Conservation (phyloP, 2,329 filamentous ascomycete species). For the Pseudopithomyces maydicus region DNA sequence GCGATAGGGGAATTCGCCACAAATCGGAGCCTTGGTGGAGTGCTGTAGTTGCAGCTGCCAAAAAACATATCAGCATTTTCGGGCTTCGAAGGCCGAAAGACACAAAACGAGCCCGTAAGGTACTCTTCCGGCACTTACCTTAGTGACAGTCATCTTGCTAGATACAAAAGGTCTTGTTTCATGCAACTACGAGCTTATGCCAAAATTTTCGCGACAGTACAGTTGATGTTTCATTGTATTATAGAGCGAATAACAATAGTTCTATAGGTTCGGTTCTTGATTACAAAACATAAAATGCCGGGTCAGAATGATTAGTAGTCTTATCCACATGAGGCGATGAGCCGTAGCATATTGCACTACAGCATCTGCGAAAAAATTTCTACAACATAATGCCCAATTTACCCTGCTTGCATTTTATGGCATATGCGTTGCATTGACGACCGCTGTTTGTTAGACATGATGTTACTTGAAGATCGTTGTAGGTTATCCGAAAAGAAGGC, state of each 20-base stretch:
- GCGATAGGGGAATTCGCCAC: slow-evolving; percentile 28
- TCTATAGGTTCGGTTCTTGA: slow-evolving; percentile 18
- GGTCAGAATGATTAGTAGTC: slow-evolving; percentile 18
- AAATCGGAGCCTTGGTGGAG: not conserved
- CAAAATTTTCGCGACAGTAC: slow-evolving; percentile 8
- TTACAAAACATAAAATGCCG: slow-evolving; percentile 33
- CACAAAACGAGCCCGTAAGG: too few relatives aligned
- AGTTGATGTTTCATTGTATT: slow-evolving; percentile 6
- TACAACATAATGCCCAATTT: too few relatives aligned
- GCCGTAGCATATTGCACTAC: not conserved
- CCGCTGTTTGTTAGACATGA: not conserved
- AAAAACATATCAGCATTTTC: not conserved
- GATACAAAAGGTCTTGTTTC: not conserved
- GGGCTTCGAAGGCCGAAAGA: not conserved
- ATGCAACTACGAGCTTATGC: not conserved
- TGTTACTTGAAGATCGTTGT: not conserved
- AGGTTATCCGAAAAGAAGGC: not conserved
- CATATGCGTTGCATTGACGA: not conserved
- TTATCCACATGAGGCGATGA: not conserved
- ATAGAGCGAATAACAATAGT: not conserved
- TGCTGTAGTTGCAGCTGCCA: not conserved
- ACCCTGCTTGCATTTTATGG: too few relatives aligned
- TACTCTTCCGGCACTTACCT: slow-evolving; percentile 7
- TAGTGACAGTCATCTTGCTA: slow-evolving; percentile 11
- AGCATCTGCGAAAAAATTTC: not conserved